Conservation (phyloP, 306 rosid species). For the Prunus mira region DNA sequence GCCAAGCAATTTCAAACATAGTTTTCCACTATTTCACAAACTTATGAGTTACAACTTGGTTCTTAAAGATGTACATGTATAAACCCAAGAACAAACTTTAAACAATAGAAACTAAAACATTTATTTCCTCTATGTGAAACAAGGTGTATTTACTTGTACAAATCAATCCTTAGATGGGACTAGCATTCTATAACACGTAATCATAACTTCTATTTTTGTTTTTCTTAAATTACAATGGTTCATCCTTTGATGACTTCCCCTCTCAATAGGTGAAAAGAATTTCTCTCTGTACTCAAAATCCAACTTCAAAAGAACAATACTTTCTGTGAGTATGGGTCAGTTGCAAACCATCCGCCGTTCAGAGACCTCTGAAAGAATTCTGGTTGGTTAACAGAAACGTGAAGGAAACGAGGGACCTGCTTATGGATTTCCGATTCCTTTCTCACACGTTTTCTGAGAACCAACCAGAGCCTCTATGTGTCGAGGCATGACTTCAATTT, state of each 20-base stretch:
- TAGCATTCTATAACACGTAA: conserved; percentile 19
- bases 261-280: not conserved
- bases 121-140: conserved; percentile 3
- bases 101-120: not conserved
- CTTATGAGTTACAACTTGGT: conserved; percentile 13
- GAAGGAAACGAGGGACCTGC: conserved; percentile 35
- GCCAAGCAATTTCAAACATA: not conserved
- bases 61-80: conserved; percentile 28
- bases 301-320: conserved; percentile 19
- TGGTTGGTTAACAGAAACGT: conserved; percentile 43
- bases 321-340: not conserved
- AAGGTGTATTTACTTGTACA: conserved; percentile 16
- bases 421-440: conserved; percentile 48
- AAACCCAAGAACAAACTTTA: conserved; percentile 6
- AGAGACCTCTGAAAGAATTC: not conserved
- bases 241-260: conserved; percentile 4
- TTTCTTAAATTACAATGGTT: not conserved
- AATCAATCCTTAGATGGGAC: conserved; percentile 3
- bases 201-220: not conserved
- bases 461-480: conserved; percentile 42
- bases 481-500: conserved; percentile 13
- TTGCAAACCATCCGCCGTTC: conserved; percentile 13
- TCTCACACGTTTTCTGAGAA: conserved; percentile 36
- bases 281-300: conserved; percentile 17
- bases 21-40: conserved; percentile 2